Base-by-base conservation (phyloP, 1,284 basidiomycete species). In the Phlebopus sp. region DNA sequence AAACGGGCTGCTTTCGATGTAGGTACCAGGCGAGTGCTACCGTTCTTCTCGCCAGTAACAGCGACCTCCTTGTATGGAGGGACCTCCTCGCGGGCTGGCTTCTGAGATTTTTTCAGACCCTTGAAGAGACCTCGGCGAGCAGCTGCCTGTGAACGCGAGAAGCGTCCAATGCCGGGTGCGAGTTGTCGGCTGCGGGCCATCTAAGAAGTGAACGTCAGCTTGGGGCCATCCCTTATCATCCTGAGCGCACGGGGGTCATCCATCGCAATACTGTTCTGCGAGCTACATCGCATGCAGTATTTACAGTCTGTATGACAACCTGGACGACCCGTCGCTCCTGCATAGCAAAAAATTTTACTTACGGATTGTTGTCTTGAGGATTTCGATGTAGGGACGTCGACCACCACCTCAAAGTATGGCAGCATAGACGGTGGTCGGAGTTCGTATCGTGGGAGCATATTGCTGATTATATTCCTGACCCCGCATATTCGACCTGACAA, bases 121-220 rank as follows among this genome's bases (percentile, higher is more conserved):
- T 87, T 87, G 73, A 70, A 82, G 58, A 86, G 78, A 55, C 86
- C 84, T 69, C 93, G 91, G 70, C 86, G 86, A 62, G 85, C 80
- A 73, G 77, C 84, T 59, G 91, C 83, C 70, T 86, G 82, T 49
- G 90, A 90, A 65, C 85, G 82, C 55, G 89, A 91, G 68, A 88
- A 77, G 67, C 91, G 89, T 60, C 91, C 89, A 71, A 96, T 77
- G 72, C 88, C 79, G 61, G 88, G 83, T 68, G 82, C 84, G 73
- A 94, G 75, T 77, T 88, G 82, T 77, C 88, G 87, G 74, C 82
- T 91, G 78, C 93, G 90, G 74, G 92, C 92, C 93, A 97, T 96
- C 86, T 89, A 65, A 52, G 46, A 60, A 41, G 56, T 44, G 44
- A 52, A 42, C 46, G 58, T 60, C 44, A 65, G 59, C 23, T 53